Base-by-base conservation (phyloP, 2,329 filamentous ascomycete genomes). In the Ceratocystis diversiconidia region DNA sequence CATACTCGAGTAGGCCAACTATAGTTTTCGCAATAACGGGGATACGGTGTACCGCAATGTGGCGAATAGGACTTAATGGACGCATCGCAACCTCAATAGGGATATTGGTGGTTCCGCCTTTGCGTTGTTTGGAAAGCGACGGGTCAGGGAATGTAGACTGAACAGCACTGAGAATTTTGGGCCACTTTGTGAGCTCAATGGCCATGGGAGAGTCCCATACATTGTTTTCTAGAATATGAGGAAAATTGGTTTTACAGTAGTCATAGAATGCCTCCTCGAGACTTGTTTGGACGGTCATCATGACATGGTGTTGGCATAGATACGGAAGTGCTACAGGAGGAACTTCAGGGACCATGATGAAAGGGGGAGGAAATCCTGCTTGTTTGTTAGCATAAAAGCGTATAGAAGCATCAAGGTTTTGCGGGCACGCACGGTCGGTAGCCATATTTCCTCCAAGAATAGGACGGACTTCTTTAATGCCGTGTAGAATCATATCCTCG, bases 41-140 rank as follows among this genome's bases (percentile, higher is more conserved):
- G 43, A 65, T 57, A 15, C 66, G 44, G 25, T 67, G 66, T 8
- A 67, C 66, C 7, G 66, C 60, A 44, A 67, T 67, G 22, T 67
- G 63, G 8, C 66, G 66, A 7, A 67, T 61, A 15, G 66, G 61
- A 5, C 22, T 44, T 17, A 67, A 52, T 6, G 66, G 63, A 3
- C 50, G 46, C 5, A 67, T 43, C 1, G 62, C 66, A 41, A 41
- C 10, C 30, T 59, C 36, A 7, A 60, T 62, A 10, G 63, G 48
- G n/a, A 67, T 61, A 12, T 22, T 5, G 7, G 19, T 17, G 17
- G 55, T 36, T 15, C 22, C 44, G 2, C n/a, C 32, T 30, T 30
- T 48, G 55, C 28, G 28, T 15, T 59, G 28, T 36, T 17, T 59
- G 15, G 55, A 59, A 32, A 59, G 30, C 3, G 66, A 62, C 8